Base-by-base conservation (phyloP, 129 eudicot species). In the Tagetes erecta region DNA sequence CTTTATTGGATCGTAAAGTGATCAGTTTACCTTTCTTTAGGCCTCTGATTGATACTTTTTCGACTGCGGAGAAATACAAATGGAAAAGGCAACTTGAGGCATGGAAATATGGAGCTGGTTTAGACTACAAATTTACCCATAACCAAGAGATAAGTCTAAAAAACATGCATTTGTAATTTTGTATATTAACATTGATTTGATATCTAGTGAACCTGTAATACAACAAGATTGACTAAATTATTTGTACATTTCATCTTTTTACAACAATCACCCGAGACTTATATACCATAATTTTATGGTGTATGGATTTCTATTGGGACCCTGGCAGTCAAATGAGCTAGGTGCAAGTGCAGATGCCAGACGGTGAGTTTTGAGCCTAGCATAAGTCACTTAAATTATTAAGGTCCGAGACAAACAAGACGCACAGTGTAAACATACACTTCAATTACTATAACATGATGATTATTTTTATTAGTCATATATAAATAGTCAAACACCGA, bases 91-190 rank as follows among this genome's bases (percentile, higher is more conserved):
- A 77, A 78, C 92, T 94, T 44, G 96, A 94, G 76, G 96, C 97
- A 11, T 90, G 98, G 97, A 80, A 80, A 81, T 94, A 94, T 78
- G 97, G 98, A 70, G 84, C 96, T 83, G 98, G 98, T 76, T 76
- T 94, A 68, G 97, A 94, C 79, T 94, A 94, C 80, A 78, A 66
- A 38, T 74, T 90, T 70, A 73, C 53, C 66, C 37, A 68, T 3
- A 42, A 73, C 58, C 36, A 76, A 57, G 33, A 73, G 64, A 36
- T 12, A 62, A 62, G 30, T 62, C 11, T 11, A 52, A n/a, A n/a
- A 74, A 9, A 60, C n/a, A 33, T 33, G 36, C 37, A 50, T 45
- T 35, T 62, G 35, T 63, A 74, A 20, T 35, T 45, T 35, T 62
- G 35, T 63, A 74, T 72, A 6, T 66, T 7, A 20, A 27, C 0